Percentiles rank a stretch among this genome's conserved stretches.
Evolutionary conservation across 176 grass and related monocot genomes (phyloP).

Genomic region (Tillandsia fasciculata): DNA sequence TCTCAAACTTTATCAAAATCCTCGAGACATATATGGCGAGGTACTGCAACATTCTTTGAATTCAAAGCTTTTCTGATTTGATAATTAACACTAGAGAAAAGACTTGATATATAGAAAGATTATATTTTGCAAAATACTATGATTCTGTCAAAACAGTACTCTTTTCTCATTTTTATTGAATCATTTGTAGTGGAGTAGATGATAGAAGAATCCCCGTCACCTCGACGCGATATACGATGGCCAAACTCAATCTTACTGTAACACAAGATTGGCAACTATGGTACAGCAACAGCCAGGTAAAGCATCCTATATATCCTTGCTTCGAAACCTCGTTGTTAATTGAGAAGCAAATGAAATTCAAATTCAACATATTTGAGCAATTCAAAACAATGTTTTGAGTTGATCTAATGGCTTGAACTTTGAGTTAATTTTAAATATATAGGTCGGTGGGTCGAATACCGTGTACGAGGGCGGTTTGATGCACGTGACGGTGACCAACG

Average conservation of each 20-base stretch:
- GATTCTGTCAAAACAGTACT: background rate
- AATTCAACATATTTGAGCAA: background rate
- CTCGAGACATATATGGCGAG: too few relatives aligned
- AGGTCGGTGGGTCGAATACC: conserved; percentile 1
- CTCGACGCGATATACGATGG: conserved; percentile 60
- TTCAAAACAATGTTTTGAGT: background rate
- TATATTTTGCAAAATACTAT: background rate
- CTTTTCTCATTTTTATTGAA: background rate
- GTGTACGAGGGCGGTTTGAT: conserved; percentile 8
- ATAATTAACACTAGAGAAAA: too few relatives aligned
- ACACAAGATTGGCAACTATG: conserved; percentile 73
- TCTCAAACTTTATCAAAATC: too few relatives aligned
- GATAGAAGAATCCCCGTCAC: conserved; percentile 82
- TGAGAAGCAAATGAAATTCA: background rate
- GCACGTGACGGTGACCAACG: conserved; percentile 8
- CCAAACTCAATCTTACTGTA: conserved; percentile 73
- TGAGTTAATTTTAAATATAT: background rate
- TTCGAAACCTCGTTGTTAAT: background rate
- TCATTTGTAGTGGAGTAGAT: conserved; percentile 42
- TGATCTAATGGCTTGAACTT: too few relatives aligned
- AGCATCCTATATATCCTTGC: too few relatives aligned
- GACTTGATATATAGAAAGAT: too few relatives aligned
- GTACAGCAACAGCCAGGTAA: conserved; percentile 14
- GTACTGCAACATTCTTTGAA: too few relatives aligned
- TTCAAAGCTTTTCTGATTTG: too few relatives aligned